These are phyloP conservation scores for Nakaseomyces glabratus DNA, from an alignment of 1,139 yeast species.

Conservation along the genomic window DNA sequence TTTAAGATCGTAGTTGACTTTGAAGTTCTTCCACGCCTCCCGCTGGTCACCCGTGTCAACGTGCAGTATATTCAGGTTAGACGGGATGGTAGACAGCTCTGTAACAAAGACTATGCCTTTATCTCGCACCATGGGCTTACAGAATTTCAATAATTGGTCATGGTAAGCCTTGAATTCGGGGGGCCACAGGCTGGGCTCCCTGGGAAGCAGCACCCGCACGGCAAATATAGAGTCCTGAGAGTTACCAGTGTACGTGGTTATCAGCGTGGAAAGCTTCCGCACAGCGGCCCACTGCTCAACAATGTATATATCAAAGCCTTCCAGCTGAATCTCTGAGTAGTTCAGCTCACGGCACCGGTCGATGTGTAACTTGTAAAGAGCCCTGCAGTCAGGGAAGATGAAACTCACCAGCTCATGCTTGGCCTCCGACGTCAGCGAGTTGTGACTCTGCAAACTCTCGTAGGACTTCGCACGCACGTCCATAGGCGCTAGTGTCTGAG, in stretches of 20 bases:
- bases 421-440: too few relatives aligned
- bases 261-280: conserved; percentile 55
- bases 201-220: conserved; percentile 50
- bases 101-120: conserved; percentile 68
- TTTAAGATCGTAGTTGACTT: conserved; percentile 66
- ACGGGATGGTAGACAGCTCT: conserved; percentile 70
- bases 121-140: conserved; percentile 45
- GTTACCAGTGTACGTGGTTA: conserved; percentile 82
- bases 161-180: conserved; percentile 48
- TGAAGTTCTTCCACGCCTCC: conserved; percentile 46
- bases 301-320: conserved; percentile 79
- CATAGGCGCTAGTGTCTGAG: conserved; percentile 76
- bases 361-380: conserved; percentile 40
- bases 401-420: conserved; percentile 16
- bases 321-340: conserved; percentile 37
- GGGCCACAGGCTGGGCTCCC: conserved; percentile 50
- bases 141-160: conserved; percentile 51
- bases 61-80: conserved; percentile 61
- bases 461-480: conserved; percentile 66
- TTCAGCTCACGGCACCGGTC: conserved; percentile 34
- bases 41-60: conserved; percentile 56
- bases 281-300: conserved; percentile 92
- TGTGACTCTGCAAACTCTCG: conserved; percentile 45
- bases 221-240: conserved; percentile 52
- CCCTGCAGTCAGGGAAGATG: conserved; percentile 44